These are phyloP conservation scores for Xylaria acuta DNA, from an alignment of 495 filamentous ascomycete genomes.

Conservation along the genomic window DNA sequence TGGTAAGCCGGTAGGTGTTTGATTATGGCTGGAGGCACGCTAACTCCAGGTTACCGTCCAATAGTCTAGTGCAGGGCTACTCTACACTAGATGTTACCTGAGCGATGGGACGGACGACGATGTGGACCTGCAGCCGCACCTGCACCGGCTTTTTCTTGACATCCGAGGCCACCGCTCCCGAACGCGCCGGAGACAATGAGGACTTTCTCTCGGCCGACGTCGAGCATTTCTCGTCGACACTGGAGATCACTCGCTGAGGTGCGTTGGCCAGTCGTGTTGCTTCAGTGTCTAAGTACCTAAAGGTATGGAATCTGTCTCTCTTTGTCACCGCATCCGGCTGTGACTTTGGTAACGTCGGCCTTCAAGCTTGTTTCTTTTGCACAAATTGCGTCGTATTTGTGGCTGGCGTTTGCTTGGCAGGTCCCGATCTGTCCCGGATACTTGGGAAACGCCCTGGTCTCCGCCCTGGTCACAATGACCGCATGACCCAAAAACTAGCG, in stretches of 20 bases:
- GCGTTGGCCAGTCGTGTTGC: background rate
- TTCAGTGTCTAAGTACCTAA: background rate
- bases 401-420: slow-evolving; percentile 15
- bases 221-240: background rate
- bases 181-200: slow-evolving; percentile 2
- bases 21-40: slow-evolving; percentile 3
- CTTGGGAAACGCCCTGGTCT: background rate
- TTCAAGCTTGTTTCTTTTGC: slow-evolving; percentile 6
- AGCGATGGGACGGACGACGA: background rate
- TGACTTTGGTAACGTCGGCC: background rate
- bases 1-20: slow-evolving; percentile 8
- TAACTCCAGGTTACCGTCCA: background rate
- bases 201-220: background rate
- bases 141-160: background rate
- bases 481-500: slow-evolving; percentile 20
- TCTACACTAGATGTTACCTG: background rate
- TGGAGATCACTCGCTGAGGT: background rate
- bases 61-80: background rate
- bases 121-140: slow-evolving; percentile 9
- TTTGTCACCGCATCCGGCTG: background rate
- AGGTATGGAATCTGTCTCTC: background rate
- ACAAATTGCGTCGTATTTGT: slow-evolving; percentile 10
- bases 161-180: slow-evolving; percentile 1
- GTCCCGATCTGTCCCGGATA: slow-evolving; percentile 19
- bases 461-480: slow-evolving; percentile 23